These are phyloP conservation scores for Thielaviopsis populi DNA, from an alignment of 2,329 filamentous ascomycete species.

Conservation along the genomic window DNA sequence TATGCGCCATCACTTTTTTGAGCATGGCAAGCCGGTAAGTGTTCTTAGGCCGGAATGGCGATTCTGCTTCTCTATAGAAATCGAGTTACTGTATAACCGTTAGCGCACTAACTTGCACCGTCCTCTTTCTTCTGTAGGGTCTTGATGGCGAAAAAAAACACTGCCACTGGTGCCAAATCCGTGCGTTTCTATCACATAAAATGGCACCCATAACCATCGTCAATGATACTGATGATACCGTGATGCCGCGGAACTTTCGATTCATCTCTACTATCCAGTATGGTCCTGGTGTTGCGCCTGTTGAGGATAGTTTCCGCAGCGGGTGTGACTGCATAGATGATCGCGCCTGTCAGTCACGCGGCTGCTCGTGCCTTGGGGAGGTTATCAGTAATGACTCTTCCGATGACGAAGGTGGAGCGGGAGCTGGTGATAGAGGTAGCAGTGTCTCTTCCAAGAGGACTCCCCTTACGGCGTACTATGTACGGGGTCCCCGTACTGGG, in stretches of 20 bases:
- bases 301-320: slow-evolving; percentile 45
- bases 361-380: slow-evolving; percentile 56
- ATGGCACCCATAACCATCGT: slow-evolving; percentile 44
- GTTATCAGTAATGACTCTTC: slow-evolving; percentile 36
- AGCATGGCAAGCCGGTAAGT: slow-evolving; percentile 29
- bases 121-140: slow-evolving; percentile 21
- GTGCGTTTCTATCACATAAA: slow-evolving; percentile 35
- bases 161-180: slow-evolving; percentile 50
- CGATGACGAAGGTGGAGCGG: slow-evolving; percentile 20
- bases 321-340: slow-evolving; percentile 53
- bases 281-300: slow-evolving; percentile 42
- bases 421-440: slow-evolving; percentile 11
- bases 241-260: slow-evolving; percentile 46
- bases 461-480: slow-evolving; percentile 49
- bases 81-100: no score
- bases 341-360: slow-evolving; percentile 50
- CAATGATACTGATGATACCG: slow-evolving; percentile 44
- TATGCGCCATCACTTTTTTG: slow-evolving; percentile 35
- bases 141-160: slow-evolving; percentile 26
- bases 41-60: neutral
- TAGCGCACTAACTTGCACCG: neutral
- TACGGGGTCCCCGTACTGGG: slow-evolving; percentile 36
- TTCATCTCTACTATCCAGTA: slow-evolving; percentile 53
- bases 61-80: neutral
- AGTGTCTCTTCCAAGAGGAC: slow-evolving; percentile 9